Percentiles rank a stretch among this genome's conserved stretches.
Conservation (phyloP, 371 early-diverging fungal species). For the Mortierella sp. region DNA sequence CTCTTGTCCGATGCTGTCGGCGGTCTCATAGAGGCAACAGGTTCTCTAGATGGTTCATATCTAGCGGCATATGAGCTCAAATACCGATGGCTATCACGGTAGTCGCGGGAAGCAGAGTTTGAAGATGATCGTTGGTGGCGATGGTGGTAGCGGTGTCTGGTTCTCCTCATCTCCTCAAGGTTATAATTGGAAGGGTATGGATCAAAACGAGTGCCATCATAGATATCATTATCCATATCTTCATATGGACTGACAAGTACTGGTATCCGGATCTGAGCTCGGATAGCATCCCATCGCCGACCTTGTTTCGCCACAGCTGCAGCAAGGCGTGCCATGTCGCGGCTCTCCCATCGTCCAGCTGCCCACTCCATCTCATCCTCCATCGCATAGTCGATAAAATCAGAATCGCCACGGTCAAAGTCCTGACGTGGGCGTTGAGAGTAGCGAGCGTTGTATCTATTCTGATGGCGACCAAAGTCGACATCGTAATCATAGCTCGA, state of each 20-base stretch:
- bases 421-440: conserved; percentile 14
- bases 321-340: conserved; percentile 45
- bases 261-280: conserved; percentile 47
- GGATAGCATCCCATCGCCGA: conserved; percentile 46
- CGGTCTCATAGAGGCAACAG: background rate
- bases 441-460: background rate
- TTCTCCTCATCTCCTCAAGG: background rate
- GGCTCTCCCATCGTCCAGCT: conserved; percentile 37
- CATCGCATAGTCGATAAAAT: background rate
- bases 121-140: conserved; percentile 1
- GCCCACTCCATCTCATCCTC: conserved; percentile 49
- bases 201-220: conserved; percentile 38
- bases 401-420: conserved; percentile 4
- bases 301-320: conserved; percentile 49
- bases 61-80: background rate
- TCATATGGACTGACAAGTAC: conserved; percentile 27
- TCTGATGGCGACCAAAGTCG: background rate
- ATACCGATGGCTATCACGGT: background rate
- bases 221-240: conserved; percentile 29
- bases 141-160: conserved; percentile 2
- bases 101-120: background rate
- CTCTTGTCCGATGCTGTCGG: background rate
- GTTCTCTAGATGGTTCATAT: background rate
- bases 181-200: background rate
- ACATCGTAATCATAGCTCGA: conserved; percentile 12